A percentile compares a stretch with the other conserved stretches of the same genome.
These are phyloP conservation scores for Eimeria praecox DNA, from an alignment of 169 alveolate species.

Conservation along the genomic window DNA sequence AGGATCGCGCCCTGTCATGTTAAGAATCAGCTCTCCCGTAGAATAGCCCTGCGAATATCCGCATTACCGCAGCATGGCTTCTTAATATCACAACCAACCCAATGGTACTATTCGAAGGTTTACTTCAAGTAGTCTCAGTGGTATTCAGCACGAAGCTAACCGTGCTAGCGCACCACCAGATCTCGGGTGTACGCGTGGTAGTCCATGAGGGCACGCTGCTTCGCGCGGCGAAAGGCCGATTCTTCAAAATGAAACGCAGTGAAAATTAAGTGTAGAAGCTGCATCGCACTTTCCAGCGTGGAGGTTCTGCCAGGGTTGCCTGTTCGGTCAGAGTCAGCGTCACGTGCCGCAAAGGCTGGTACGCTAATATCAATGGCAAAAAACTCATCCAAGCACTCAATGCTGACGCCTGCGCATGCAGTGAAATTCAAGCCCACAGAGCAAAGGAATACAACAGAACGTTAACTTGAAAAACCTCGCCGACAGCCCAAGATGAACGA, in stretches of 20 bases:
- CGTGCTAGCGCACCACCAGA: constrained; percentile 18
- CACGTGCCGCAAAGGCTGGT: constrained; percentile 73
- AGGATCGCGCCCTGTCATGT: constrained; percentile 75
- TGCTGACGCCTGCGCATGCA: constrained; percentile 83
- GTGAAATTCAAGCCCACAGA: background rate
- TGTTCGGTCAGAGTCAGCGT: background rate
- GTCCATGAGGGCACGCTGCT: constrained; percentile 84
- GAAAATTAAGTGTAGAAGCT: constrained; percentile 78
- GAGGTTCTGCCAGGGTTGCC: constrained; percentile 79
- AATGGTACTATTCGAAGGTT: background rate
- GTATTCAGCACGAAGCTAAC: background rate
- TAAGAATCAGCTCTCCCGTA: constrained; percentile 73
- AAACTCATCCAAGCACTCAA: constrained; percentile 88
- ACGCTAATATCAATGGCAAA: constrained; percentile 87
- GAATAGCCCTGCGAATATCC: constrained; percentile 75
- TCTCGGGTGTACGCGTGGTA: constrained; percentile 74
- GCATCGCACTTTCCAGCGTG: constrained; percentile 81
- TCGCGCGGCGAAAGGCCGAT: constrained; percentile 88
- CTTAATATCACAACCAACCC: background rate
- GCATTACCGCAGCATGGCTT: background rate
- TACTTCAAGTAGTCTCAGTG: background rate
- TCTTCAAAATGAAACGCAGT: constrained; percentile 86
- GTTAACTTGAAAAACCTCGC: background rate
- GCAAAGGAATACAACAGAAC: background rate
- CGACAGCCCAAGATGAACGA: background rate